Evolutionary conservation across 73 alveolate species (phyloP).

Genomic region (Uronychia setigera): DNA sequence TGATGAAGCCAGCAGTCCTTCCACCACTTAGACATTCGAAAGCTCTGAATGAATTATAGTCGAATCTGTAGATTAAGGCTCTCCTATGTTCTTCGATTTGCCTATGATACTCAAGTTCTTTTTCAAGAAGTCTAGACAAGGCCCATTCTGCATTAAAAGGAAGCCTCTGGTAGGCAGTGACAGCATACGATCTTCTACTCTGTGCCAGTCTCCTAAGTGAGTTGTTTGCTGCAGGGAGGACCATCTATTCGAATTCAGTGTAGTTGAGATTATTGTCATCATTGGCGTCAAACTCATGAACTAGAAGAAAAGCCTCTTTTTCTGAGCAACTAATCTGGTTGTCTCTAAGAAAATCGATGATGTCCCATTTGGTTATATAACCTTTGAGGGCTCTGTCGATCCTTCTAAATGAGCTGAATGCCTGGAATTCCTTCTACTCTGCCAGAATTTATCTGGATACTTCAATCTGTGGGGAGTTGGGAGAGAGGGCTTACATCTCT

Average conservation of each 20-base stretch:
- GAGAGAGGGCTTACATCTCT: not conserved
- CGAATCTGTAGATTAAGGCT: not conserved
- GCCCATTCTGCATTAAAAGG: not conserved
- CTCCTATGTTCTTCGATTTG: not conserved
- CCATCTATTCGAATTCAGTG: not conserved
- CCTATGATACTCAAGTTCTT: not conserved
- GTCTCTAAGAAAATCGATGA: conserved; percentile 5
- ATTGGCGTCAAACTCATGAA: not conserved
- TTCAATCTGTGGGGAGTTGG: not conserved
- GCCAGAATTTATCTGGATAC: conserved; percentile 1
- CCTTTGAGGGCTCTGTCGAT: not conserved
- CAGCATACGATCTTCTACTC: not conserved
- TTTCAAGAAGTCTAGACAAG: not conserved
- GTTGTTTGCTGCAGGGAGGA: not conserved
- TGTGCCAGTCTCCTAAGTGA: not conserved
- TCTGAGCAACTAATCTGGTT: not conserved
- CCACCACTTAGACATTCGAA: not conserved
- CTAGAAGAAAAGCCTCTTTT: not conserved
- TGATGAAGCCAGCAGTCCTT: not conserved
- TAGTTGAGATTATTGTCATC: not conserved
- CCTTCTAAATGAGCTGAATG: not conserved
- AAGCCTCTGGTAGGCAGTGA: not conserved
- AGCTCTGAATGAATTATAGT: not conserved
- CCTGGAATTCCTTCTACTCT: not conserved
- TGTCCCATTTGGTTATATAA: not conserved